Percentiles rank a stretch among this genome's conserved stretches.
These are phyloP conservation scores for Zea luxurians DNA, from an alignment of 176 grass and related monocot species.

Conservation along the genomic window DNA sequence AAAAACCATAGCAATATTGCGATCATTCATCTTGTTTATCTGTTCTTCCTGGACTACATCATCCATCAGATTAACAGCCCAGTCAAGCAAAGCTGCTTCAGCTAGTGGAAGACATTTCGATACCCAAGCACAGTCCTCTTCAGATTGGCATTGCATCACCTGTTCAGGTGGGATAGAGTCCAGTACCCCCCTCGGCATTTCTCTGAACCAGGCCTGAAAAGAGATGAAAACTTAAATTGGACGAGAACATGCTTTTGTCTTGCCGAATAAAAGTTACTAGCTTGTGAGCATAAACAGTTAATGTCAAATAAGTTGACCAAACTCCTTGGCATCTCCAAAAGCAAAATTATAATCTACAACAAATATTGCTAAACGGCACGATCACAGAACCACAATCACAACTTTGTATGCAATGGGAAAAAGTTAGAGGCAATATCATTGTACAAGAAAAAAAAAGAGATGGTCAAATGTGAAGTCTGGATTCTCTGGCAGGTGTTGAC, in stretches of 20 bases:
- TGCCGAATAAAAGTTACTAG: background rate
- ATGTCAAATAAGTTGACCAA: conserved; percentile 6
- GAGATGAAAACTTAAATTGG: conserved; percentile 9
- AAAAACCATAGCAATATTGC: conserved; percentile 73
- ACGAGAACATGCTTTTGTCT: background rate
- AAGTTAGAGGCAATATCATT: background rate
- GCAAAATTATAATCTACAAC: conserved; percentile 23
- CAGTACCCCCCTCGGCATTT: conserved; percentile 61
- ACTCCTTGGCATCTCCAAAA: background rate
- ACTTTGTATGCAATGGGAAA: background rate
- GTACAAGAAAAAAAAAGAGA: background rate
- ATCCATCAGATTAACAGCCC: conserved; percentile 73
- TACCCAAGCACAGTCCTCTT: conserved; percentile 19
- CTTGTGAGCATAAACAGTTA: background rate
- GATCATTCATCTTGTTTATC: conserved; percentile 71
- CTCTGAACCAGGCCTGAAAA: conserved; percentile 74
- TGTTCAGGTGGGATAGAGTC: conserved; percentile 66
- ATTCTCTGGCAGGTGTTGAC: background rate
- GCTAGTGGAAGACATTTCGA: conserved; percentile 50
- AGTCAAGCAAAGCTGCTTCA: conserved; percentile 61
- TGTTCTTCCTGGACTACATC: conserved; percentile 75
- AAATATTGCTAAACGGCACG: too few relatives aligned
- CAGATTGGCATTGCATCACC: background rate
- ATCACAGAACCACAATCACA: background rate
- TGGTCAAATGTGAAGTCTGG: background rate